Percentiles rank a stretch among this genome's conserved stretches.
phyloP scores from a whole-genome alignment of 176 grass and related monocot species.

The Oryza officinalis region DNA sequence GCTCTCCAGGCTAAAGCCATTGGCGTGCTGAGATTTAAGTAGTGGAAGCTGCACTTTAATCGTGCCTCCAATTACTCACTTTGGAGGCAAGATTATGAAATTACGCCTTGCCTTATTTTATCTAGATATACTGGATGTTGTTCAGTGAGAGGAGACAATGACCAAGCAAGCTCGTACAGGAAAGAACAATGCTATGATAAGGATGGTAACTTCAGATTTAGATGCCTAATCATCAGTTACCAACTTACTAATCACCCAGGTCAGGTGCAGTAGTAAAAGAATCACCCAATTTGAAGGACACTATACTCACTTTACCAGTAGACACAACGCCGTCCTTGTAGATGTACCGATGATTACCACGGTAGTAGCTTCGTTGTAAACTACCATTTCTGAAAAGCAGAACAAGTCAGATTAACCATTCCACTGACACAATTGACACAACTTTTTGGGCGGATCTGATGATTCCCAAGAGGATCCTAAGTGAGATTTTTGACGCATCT shows the following conservation, averaged over 20 bases:
- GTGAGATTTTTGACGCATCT: conserved; percentile 1
- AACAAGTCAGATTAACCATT: neutral
- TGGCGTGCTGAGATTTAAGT: conserved; percentile 3
- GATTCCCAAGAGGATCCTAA: conserved; percentile 41
- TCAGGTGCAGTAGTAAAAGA: neutral
- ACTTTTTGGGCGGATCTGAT: conserved; percentile 35
- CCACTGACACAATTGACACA: conserved; percentile 31
- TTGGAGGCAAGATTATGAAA: conserved; percentile 17
- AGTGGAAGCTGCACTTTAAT: conserved; percentile 28
- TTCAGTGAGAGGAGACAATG: conserved; percentile 5
- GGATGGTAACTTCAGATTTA: neutral
- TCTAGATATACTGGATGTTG: conserved; percentile 1
- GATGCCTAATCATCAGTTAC: conserved; percentile 17
- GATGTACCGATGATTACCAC: conserved; percentile 14
- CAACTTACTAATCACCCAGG: neutral
- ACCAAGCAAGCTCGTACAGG: neutral
- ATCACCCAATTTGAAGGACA: neutral
- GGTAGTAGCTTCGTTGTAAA: conserved; percentile 11
- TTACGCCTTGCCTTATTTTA: conserved; percentile 8
- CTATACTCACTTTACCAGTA: neutral
- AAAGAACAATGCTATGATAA: neutral
- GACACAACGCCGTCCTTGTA: neutral
- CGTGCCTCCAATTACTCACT: conserved; percentile 13
- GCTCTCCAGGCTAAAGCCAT: conserved; percentile 18
- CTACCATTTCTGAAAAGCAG: neutral